phyloP scores from a whole-genome alignment of 2,329 filamentous ascomycete genomes.

The Davidsoniella virescens region DNA sequence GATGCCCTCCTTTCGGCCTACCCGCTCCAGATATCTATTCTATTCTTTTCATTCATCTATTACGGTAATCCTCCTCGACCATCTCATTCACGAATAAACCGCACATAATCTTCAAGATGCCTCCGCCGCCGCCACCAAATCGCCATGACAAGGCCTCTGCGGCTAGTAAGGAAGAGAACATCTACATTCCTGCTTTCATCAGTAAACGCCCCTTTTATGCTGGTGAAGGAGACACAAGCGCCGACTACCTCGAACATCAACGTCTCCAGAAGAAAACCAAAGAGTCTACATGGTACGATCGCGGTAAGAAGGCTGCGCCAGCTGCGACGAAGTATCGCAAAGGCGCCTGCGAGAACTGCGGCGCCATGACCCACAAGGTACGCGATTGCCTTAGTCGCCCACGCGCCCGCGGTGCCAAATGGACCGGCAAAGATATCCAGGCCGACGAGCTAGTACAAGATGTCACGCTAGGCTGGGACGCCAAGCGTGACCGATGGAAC shows the following conservation, averaged over 20 bases:
- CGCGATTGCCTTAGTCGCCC: constrained; percentile 87
- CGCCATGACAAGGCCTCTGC: constrained; percentile 15
- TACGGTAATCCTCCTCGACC: neutral
- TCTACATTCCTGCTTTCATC: constrained; percentile 97
- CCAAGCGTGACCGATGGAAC: constrained; percentile 95
- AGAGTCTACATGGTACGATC: constrained; percentile 63
- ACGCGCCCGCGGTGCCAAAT: constrained; percentile 76
- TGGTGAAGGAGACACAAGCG: constrained; percentile 50
- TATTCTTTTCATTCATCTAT: neutral
- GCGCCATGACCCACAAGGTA: constrained; percentile 87
- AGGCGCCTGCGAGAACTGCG: constrained; percentile 96
- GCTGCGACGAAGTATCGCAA: constrained; percentile 95
- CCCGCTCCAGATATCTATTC: neutral
- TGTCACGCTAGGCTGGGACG: constrained; percentile 83
- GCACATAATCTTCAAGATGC: neutral
- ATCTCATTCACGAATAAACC: neutral
- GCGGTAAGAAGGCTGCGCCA: constrained; percentile 67
- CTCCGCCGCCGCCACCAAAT: constrained; percentile 2
- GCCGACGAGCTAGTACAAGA: constrained; percentile 80
- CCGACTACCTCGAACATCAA: constrained; percentile 94
- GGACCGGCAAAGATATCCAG: constrained; percentile 84
- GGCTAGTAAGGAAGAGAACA: constrained; percentile 73
- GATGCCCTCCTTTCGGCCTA: too few species aligned
- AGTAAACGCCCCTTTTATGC: constrained; percentile 96
- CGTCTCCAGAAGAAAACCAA: constrained; percentile 48